Base-by-base conservation (phyloP, 179 eudicot species). In the Amaranthus tricolor region DNA sequence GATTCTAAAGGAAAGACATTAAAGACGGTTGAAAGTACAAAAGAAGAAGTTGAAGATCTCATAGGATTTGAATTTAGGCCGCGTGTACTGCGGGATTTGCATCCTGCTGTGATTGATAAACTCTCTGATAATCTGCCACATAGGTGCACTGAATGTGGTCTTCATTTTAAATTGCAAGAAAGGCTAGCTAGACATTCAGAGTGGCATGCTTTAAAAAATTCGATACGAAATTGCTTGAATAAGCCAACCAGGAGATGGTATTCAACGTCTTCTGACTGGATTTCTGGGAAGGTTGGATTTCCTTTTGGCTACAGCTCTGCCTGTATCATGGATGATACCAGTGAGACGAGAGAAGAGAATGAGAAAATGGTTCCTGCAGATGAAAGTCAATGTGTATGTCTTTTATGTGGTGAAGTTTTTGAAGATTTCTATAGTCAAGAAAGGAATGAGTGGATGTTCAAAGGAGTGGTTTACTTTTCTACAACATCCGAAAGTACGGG, bases 341-440 rank as follows among this genome's bases (percentile, higher is more conserved):
- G 76, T 69, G 67, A 69, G 21, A 74, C 62, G 58, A 70, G 70
- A 64, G 95, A 85, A 68, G 75, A 73, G 60, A 67, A 56, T 59
- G 85, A 68, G 79, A 81, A 58, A 72, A 82, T 95, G 91, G 92
- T 95, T 79, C 91, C 86, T 64, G 97, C 99, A 47, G 99, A 95
- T 84, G 99, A 95, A 87, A 86, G 78, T 79, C 97, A 91, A 61
- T 88, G 91, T 63, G 89, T 89, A 51, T 95, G 99, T 82, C 81
- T 89, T 63, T 74, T 95, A 76, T 95, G 99, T 79, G 99, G 99
- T 57, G 95, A 95, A 73, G 73, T 89, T 75, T 95, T 95, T 85
- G 97, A 93, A 82, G 97, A 95, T 70, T 84, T 79, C 67, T 95
- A 89, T 76, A 66, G 86, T 80, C 79, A 81, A 52, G 91, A 89